phyloP scores from a whole-genome alignment of 2,329 filamentous ascomycete species.

The Colletotrichum echinochloae region DNA sequence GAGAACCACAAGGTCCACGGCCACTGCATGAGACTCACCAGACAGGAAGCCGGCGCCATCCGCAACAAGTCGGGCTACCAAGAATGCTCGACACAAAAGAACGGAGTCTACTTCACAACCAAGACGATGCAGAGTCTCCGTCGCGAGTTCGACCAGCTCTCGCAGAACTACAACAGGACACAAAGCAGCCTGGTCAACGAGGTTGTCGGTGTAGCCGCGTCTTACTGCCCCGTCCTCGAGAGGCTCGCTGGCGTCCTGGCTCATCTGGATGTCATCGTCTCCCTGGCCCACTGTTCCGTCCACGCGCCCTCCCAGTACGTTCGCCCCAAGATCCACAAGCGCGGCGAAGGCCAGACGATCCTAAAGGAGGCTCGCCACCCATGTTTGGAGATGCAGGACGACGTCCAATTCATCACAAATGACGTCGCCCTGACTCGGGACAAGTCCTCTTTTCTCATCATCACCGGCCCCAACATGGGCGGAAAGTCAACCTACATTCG shows the following conservation, averaged over 20 bases:
- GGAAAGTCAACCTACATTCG: constrained; percentile 99
- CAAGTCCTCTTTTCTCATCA: constrained; percentile 91
- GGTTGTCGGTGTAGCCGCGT: constrained; percentile 92
- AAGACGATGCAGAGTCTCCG: constrained; percentile 81
- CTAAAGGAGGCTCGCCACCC: constrained; percentile 96
- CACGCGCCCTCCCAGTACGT: constrained; percentile 94
- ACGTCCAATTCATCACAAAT: constrained; percentile 98
- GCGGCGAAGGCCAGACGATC: constrained; percentile 88
- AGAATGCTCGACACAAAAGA: constrained; percentile 98
- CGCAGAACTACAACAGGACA: constrained; percentile 93
- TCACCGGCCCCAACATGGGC: constrained; percentile 98
- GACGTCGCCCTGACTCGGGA: constrained; percentile 86
- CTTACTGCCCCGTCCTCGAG: constrained; percentile 94
- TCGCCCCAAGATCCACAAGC: constrained; percentile 88
- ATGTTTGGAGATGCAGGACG: constrained; percentile 98
- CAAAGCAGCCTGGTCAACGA: constrained; percentile 92
- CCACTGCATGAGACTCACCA: constrained; percentile 94
- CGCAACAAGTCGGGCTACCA: constrained; percentile 91
- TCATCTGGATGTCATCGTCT: constrained; percentile 94
- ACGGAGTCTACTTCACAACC: constrained; percentile 98
- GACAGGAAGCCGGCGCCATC: constrained; percentile 92
- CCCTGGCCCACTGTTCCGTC: constrained; percentile 91
- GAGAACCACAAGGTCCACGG: constrained; percentile 97
- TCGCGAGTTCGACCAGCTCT: constrained; percentile 93
- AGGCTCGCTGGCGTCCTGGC: constrained; percentile 88